Conservation (phyloP, 140 eudicot genomes). For the Senecio squalidus region DNA sequence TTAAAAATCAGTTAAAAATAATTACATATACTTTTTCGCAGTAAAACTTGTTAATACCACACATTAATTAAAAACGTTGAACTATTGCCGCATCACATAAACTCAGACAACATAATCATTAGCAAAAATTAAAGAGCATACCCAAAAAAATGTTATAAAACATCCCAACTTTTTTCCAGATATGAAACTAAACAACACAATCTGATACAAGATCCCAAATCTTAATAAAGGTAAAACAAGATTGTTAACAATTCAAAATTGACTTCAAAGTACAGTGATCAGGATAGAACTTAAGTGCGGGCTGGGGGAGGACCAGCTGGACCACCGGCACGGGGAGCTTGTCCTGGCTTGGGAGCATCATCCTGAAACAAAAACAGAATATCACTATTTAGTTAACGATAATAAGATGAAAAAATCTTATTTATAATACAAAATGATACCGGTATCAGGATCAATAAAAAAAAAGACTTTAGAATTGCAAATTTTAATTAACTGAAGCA, state of each 20-base stretch:
- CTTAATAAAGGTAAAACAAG: neutral
- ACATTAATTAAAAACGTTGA: too few species aligned
- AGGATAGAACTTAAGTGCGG: constrained; percentile 28
- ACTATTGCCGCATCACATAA: too few species aligned
- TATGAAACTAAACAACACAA: neutral
- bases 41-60: too few species aligned
- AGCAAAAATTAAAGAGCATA: neutral
- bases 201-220: neutral
- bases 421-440: too few species aligned
- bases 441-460: too few species aligned
- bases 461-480: too few species aligned
- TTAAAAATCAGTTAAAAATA: too few species aligned
- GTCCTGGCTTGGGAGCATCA: constrained; percentile 63
- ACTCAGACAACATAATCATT: too few species aligned
- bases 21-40: too few species aligned
- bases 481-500: too few species aligned
- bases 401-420: too few species aligned
- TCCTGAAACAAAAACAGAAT: constrained; percentile 34
- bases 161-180: neutral
- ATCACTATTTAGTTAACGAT: too few species aligned
- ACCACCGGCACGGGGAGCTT: constrained; percentile 57
- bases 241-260: constrained; percentile 13
- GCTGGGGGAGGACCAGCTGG: constrained; percentile 47
- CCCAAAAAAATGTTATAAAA: neutral
- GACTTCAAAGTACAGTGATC: constrained; percentile 3